Evolutionary conservation across 305 asterid genomes (phyloP).

Genomic region (Solanum hybrid): DNA sequence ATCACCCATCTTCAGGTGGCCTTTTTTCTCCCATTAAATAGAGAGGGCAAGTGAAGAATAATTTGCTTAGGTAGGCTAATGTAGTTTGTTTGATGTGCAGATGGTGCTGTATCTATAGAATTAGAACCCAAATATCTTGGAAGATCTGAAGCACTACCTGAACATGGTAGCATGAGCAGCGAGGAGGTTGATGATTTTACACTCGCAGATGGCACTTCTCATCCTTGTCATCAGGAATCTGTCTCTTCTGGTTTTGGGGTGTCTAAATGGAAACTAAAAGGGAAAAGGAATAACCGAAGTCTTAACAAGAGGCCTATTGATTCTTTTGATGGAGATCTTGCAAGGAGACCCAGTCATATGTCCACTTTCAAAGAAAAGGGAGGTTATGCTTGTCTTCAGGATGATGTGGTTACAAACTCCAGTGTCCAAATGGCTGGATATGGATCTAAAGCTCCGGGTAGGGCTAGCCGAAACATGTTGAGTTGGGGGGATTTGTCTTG

Average conservation of each 20-base stretch:
- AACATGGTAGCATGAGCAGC: slow-evolving; percentile 69
- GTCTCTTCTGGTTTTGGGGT: slow-evolving; percentile 35
- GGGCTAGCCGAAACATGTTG: slow-evolving; percentile 18
- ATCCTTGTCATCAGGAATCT: slow-evolving; percentile 28
- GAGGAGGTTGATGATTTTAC: slow-evolving; percentile 61
- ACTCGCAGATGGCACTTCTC: slow-evolving; percentile 39
- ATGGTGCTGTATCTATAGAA: slow-evolving; percentile 80
- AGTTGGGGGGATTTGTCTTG: slow-evolving; percentile 38
- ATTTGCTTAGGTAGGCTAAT: background rate
- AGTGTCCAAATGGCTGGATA: slow-evolving; percentile 32
- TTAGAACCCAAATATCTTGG: slow-evolving; percentile 74
- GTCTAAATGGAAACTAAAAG: slow-evolving; percentile 74
- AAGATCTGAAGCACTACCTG: slow-evolving; percentile 44
- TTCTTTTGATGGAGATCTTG: slow-evolving; percentile 36
- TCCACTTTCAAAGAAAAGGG: slow-evolving; percentile 25
- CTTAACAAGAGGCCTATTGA: slow-evolving; percentile 44
- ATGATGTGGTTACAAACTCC: slow-evolving; percentile 13
- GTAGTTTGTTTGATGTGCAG: slow-evolving; percentile 32
- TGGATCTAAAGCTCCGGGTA: slow-evolving; percentile 32
- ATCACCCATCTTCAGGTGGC: background rate
- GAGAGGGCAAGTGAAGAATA: background rate
- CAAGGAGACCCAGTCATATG: slow-evolving; percentile 32
- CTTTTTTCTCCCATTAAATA: background rate
- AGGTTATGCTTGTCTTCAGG: slow-evolving; percentile 25
- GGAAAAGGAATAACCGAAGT: slow-evolving; percentile 67